phyloP scores from a whole-genome alignment of 202 grass and related monocot species.

The Sporobolus alterniflorus region DNA sequence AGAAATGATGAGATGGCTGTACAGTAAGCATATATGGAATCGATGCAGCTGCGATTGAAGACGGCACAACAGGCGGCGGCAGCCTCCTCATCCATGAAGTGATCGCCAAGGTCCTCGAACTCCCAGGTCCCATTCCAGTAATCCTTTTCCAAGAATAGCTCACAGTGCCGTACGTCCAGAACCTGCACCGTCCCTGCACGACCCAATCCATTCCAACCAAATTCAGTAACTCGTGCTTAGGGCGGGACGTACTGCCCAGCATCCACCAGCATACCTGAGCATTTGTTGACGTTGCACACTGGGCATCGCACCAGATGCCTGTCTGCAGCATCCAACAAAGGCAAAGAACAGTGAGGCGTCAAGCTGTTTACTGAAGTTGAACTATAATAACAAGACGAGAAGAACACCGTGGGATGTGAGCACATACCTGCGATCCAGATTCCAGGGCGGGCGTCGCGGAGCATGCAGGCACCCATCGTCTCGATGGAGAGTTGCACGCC shows the following conservation, averaged over 20 bases:
- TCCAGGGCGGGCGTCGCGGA: conserved; percentile 61
- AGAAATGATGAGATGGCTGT: conserved; percentile 20
- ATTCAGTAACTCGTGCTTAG: conserved; percentile 23
- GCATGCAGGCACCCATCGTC: conserved; percentile 58
- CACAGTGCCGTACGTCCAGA: conserved; percentile 77
- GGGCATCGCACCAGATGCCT: conserved; percentile 80
- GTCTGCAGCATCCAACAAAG: conserved; percentile 57
- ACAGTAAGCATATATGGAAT: conserved; percentile 42
- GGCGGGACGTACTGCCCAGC: background rate
- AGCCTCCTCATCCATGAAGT: conserved; percentile 50
- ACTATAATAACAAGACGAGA: background rate
- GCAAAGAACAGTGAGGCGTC: conserved; percentile 6
- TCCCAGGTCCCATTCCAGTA: conserved; percentile 68
- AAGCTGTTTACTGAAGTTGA: background rate
- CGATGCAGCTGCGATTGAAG: conserved; percentile 53
- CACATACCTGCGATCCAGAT: conserved; percentile 92
- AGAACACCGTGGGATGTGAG: background rate
- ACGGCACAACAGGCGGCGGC: conserved; percentile 58
- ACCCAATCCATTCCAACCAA: conserved; percentile 24
- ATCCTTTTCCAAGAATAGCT: conserved; percentile 75
- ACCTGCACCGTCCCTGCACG: conserved; percentile 87
- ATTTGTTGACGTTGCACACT: conserved; percentile 64
- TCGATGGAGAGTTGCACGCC: conserved; percentile 32
- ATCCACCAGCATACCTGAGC: conserved; percentile 55
- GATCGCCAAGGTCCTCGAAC: conserved; percentile 69